Evolutionary conservation across 441 rosid genomes (phyloP).

Genomic region (Lagerstroemia fauriei): DNA sequence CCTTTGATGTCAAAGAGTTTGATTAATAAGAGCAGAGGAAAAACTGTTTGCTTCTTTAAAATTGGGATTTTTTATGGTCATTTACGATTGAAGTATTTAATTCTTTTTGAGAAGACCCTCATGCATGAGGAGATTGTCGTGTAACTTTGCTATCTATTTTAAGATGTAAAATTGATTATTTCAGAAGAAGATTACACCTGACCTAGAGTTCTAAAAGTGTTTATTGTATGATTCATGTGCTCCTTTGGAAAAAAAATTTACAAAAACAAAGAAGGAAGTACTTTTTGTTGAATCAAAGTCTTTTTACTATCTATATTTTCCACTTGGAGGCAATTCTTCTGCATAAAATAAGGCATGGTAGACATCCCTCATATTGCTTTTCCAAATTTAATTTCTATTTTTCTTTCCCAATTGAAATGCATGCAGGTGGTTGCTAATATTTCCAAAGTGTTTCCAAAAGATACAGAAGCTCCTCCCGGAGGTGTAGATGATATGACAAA

Average conservation of each 20-base stretch:
- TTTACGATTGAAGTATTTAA: neutral
- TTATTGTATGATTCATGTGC: neutral
- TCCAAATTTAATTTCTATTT: neutral
- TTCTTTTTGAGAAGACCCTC: neutral
- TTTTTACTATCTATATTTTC: neutral
- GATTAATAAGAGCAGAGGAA: neutral
- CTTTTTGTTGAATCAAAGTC: neutral
- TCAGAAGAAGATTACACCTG: neutral
- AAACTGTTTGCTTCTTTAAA: neutral
- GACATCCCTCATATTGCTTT: no score
- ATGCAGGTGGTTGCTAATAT: slow-evolving; percentile 79
- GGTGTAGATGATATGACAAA: slow-evolving; percentile 99
- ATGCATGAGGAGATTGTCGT: neutral
- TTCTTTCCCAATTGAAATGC: neutral
- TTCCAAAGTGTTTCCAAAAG: slow-evolving; percentile 83
- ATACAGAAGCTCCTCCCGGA: slow-evolving; percentile 93
- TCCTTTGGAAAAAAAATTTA: neutral
- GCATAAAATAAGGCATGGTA: neutral
- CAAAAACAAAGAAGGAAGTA: neutral
- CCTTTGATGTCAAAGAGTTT: neutral
- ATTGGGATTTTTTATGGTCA: neutral
- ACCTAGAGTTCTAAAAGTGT: neutral
- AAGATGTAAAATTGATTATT: neutral
- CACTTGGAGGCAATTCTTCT: neutral
- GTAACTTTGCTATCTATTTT: neutral